phyloP scores from a whole-genome alignment of 78 protist species.

The Emiliania huxleyi region DNA sequence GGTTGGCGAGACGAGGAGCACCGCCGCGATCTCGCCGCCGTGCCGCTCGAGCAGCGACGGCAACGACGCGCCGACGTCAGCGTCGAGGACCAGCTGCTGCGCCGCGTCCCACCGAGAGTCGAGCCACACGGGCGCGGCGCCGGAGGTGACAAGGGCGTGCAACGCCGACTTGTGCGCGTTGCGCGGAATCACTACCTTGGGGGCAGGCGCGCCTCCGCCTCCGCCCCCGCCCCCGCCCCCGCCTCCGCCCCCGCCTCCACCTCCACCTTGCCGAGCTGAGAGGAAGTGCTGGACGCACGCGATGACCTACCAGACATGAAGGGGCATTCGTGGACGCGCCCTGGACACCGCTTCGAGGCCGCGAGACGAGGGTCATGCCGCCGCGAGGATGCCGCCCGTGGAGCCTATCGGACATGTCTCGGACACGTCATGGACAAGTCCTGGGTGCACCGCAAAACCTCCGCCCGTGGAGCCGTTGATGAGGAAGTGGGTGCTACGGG shows the following conservation, averaged over 20 bases:
- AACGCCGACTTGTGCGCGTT: not conserved
- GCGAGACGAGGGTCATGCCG: too few relatives aligned
- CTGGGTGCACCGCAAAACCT: too few relatives aligned
- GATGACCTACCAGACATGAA: too few relatives aligned
- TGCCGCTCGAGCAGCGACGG: not conserved
- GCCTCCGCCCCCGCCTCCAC: too few relatives aligned
- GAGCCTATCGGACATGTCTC: too few relatives aligned
- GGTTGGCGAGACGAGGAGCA: slow-evolving; percentile 1
- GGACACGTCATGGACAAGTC: too few relatives aligned
- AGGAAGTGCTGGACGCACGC: not conserved
- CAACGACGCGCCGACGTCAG: too few relatives aligned
- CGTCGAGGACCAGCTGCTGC: not conserved
- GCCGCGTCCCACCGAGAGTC: not conserved
- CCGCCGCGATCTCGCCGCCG: not conserved
- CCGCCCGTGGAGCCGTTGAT: slow-evolving; percentile 31
- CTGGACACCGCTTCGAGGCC: too few relatives aligned
- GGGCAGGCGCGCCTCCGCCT: too few relatives aligned
- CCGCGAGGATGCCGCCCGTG: not conserved
- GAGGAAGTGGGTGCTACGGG: not conserved
- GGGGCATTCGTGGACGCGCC: too few relatives aligned
- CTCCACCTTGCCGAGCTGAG: too few relatives aligned
- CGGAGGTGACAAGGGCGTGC: not conserved
- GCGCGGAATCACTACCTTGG: slow-evolving; percentile 20
- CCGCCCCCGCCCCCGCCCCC: too few relatives aligned
- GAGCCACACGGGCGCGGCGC: not conserved